Evolutionary conservation across 495 filamentous ascomycete genomes (phyloP).

Genomic region (Neurospora cerealis): DNA sequence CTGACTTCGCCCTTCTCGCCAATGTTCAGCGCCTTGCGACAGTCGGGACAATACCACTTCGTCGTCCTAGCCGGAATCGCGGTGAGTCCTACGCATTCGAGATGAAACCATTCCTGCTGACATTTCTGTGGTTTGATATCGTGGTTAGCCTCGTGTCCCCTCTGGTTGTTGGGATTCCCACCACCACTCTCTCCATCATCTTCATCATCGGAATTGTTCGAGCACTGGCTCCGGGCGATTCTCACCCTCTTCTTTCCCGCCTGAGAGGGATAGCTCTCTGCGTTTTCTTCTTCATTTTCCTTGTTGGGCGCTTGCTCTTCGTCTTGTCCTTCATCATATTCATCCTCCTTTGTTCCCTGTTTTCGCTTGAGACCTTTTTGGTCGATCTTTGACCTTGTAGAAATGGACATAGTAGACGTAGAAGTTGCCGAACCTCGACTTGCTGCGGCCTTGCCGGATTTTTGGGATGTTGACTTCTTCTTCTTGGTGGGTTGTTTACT

Average conservation of each 20-base stretch:
- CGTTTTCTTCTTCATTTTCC: not conserved
- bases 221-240: not conserved
- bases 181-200: not conserved
- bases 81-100: constrained; percentile 72
- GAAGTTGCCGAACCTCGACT: not conserved
- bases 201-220: not conserved
- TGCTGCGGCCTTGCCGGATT: not conserved
- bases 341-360: not conserved
- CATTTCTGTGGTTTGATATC: constrained; percentile 40
- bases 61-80: constrained; percentile 66
- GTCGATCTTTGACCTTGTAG: not conserved
- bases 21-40: constrained; percentile 56
- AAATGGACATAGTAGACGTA: not conserved
- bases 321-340: not conserved
- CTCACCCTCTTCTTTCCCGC: not conserved
- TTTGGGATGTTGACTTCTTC: not conserved
- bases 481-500: constrained; percentile 27
- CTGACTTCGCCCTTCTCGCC: constrained; percentile 46
- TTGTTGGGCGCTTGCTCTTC: not conserved
- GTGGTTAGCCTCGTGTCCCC: constrained; percentile 5
- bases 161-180: not conserved
- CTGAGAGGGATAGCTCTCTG: not conserved
- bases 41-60: constrained; percentile 95
- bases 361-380: not conserved
- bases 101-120: constrained; percentile 85